These are phyloP conservation scores for Globisporangium emineosum DNA, from an alignment of 352 stramenopile species.

Conservation along the genomic window DNA sequence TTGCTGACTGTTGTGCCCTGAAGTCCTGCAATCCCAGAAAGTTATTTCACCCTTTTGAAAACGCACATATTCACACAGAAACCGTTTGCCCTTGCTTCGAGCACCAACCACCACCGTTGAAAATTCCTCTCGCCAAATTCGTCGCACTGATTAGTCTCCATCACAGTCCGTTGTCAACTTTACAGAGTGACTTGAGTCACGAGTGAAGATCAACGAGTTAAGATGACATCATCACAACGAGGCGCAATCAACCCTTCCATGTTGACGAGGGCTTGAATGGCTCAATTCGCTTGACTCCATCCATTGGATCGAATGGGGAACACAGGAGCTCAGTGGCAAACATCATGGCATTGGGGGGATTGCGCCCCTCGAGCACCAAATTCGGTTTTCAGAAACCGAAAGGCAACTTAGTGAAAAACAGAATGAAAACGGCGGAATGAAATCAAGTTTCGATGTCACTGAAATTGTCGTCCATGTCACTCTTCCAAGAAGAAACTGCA, in stretches of 20 bases:
- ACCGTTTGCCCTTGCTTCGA: no score
- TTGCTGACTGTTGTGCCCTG: background rate
- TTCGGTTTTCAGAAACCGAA: no score
- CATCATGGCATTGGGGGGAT: no score
- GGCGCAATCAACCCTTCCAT: background rate
- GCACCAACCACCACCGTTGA: background rate
- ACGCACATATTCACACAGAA: no score
- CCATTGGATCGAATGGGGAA: background rate
- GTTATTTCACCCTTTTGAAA: no score
- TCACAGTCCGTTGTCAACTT: background rate
- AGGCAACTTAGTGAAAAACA: background rate
- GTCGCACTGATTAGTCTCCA: background rate
- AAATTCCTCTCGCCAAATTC: no score
- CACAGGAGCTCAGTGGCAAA: background rate
- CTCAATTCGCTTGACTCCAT: background rate
- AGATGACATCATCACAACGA: background rate
- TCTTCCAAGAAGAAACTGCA: background rate
- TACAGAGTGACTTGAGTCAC: background rate
- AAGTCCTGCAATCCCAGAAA: no score
- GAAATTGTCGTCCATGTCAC: background rate
- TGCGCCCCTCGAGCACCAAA: no score
- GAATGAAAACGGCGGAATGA: background rate
- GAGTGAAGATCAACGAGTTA: background rate
- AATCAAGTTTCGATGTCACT: background rate
- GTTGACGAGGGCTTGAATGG: background rate